Conservation (phyloP, 2,329 filamentous ascomycete species). For the Alternaria sp. region DNA sequence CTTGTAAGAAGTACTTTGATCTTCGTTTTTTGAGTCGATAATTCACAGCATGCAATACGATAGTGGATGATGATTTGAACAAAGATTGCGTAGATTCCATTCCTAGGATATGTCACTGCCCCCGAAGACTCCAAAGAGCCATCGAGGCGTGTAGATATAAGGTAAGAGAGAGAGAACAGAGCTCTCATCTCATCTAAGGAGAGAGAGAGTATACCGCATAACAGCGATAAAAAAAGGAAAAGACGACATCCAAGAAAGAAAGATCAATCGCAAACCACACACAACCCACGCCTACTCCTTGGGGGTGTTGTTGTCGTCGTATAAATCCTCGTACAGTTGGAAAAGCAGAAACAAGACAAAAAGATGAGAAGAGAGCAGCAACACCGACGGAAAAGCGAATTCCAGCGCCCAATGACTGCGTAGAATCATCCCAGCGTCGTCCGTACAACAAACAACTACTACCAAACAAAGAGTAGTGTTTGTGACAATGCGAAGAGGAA, state of each 20-base stretch:
- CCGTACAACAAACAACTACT: background rate
- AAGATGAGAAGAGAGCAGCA: background rate
- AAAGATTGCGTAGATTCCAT: constrained; percentile 37
- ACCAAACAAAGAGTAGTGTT: background rate
- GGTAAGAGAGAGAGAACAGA: constrained; percentile 33
- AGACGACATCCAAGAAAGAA: constrained; percentile 39
- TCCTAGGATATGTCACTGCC: constrained; percentile 43
- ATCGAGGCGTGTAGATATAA: constrained; percentile 43
- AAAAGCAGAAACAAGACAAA: constrained; percentile 20
- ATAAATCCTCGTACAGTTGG: constrained; percentile 45
- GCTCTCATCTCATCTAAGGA: constrained; percentile 19
- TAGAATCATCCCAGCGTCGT: constrained; percentile 51
- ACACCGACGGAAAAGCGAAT: constrained; percentile 25
- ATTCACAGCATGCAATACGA: background rate
- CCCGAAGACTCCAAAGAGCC: constrained; percentile 17
- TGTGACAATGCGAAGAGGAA: constrained; percentile 44
- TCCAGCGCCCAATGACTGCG: constrained; percentile 40
- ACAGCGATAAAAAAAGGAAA: constrained; percentile 22
- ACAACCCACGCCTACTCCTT: constrained; percentile 13
- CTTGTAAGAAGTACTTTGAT: no score
- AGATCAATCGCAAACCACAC: constrained; percentile 21
- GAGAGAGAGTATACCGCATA: constrained; percentile 10
- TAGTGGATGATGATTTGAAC: constrained; percentile 5
- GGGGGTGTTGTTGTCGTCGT: constrained; percentile 19
- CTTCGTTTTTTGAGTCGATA: no score